phyloP scores from a whole-genome alignment of 2,329 filamentous ascomycete genomes.

The Purpureocillium takamizusanense region DNA sequence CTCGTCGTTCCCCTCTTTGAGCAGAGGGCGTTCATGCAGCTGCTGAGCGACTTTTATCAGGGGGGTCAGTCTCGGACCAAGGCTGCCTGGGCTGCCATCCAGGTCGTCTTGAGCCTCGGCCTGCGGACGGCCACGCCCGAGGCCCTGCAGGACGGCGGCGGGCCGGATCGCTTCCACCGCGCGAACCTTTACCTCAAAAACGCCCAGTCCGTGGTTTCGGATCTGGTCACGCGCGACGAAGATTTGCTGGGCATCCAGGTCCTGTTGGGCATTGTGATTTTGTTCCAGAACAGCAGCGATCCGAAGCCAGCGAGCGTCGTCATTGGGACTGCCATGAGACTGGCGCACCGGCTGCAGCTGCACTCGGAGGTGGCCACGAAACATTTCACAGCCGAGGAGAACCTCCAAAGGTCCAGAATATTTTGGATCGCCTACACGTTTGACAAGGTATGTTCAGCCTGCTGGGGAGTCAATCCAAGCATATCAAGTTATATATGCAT shows the following conservation, averaged over 20 bases:
- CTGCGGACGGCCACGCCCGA: conserved; percentile 14
- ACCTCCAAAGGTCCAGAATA: conserved; percentile 23
- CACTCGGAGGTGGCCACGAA: conserved; percentile 18
- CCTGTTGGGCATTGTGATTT: conserved; percentile 25
- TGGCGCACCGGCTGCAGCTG: conserved; percentile 26
- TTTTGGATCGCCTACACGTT: conserved; percentile 33
- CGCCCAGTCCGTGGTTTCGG: conserved; percentile 26
- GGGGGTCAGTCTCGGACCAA: conserved; percentile 10
- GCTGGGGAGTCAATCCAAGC: no score
- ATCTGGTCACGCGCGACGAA: conserved; percentile 26
- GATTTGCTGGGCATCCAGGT: conserved; percentile 29
- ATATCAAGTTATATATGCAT: no score
- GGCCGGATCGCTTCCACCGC: conserved; percentile 10
- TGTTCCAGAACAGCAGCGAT: conserved; percentile 27
- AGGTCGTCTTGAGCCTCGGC: conserved; percentile 27
- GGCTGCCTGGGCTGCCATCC: conserved; percentile 27
- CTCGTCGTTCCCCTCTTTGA: conserved; percentile 26
- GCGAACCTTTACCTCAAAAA: conserved; percentile 24
- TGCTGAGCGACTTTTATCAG: conserved; percentile 25
- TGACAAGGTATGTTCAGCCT: conserved; percentile 22
- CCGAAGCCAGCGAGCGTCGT: conserved; percentile 26
- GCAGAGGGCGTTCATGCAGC: conserved; percentile 23
- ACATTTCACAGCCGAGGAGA: conserved; percentile 17
- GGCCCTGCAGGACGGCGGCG: conserved; percentile 2
- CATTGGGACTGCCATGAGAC: conserved; percentile 26